These are phyloP conservation scores for Xylariaceae sp. DNA, from an alignment of 2,329 filamentous ascomycete species.

Conservation along the genomic window DNA sequence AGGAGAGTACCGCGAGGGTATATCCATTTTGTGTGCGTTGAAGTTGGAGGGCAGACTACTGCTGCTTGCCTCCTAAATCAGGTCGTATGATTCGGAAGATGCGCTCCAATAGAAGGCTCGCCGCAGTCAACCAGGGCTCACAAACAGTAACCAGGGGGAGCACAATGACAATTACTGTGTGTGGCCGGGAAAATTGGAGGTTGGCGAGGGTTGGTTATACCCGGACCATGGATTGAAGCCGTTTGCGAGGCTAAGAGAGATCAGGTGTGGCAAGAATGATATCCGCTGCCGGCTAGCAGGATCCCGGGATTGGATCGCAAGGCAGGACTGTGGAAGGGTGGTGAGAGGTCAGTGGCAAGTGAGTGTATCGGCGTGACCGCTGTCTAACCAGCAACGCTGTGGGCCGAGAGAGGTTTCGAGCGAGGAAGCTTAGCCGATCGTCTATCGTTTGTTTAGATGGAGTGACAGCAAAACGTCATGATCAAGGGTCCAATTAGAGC, in stretches of 20 bases:
- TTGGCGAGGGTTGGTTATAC: not conserved
- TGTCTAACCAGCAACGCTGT: slow-evolving; percentile 10
- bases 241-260: not conserved
- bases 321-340: slow-evolving; percentile 5
- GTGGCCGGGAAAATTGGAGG: not conserved
- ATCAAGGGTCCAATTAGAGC: slow-evolving; percentile 4
- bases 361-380: slow-evolving; percentile 2
- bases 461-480: slow-evolving; percentile 14
- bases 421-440: slow-evolving; percentile 4
- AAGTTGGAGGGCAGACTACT: slow-evolving; percentile 1
- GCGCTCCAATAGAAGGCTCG: slow-evolving; percentile 22
- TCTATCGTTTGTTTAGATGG: slow-evolving; percentile 10
- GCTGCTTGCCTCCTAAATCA: slow-evolving; percentile 13
- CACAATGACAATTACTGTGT: slow-evolving; percentile 1
- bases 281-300: not conserved
- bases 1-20: slow-evolving; percentile 28
- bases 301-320: slow-evolving; percentile 1
- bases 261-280: slow-evolving; percentile 1
- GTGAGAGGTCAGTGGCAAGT: slow-evolving; percentile 4
- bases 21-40: slow-evolving; percentile 26
- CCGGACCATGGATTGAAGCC: slow-evolving; percentile 5
- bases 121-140: slow-evolving; percentile 15
- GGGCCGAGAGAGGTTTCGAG: slow-evolving; percentile 2
- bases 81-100: slow-evolving; percentile 16
- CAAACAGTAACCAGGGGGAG: slow-evolving; percentile 1